Base-by-base conservation (phyloP, 805 yeast genomes). In the Brettanomyces sp. region DNA sequence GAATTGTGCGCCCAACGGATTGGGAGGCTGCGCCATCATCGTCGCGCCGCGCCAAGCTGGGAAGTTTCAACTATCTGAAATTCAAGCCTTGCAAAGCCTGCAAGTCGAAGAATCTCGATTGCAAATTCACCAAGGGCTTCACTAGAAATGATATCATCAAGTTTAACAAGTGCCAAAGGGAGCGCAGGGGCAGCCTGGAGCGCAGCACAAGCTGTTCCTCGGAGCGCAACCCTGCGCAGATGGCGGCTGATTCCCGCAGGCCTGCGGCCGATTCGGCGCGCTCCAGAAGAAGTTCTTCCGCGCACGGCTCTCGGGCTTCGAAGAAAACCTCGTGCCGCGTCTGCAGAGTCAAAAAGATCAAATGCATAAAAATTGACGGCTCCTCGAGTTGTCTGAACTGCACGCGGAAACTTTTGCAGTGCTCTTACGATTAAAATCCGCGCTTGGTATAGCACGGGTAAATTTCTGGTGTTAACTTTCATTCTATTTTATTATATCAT, bases 101-200 rank as follows among this genome's bases (percentile, higher is more conserved):
- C 55, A 59, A 58, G n/a, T 51, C 59, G 42, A 74, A 73, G 52
- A 63, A 64, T 36, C 55, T 70, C 39, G 54, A 63, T 23, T 82
- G 88, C 56, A 59, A 66, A 35, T 81, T 80, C 55, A 73, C 82
- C 34, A 80, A 77, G 56, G 88, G 87, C 3, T 77, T 77, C 56
- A 80, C 85, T 6, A 76, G 80, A 57, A 78, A 76, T 51, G 85
- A 79, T 55, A 76, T 77, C 12, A 59, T 66, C 44, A 65, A 62
- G 43, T 67, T 59, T 49, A 65, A 67, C 49, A 63, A 62, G 50
- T 52, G 57, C 36, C 64, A 60, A 46, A 61, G 52, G 32, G 32
- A 28, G 11, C 7, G 32, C 7, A 28, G 32, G 9, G 11, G 32
- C 32, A 28, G 32, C 11, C 32, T 28, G 32, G 32, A 9, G 9